Percentiles rank a stretch among this genome's conserved stretches.
phyloP scores from a whole-genome alignment of 805 yeast genomes.

The baker's yeast (Saccharomyces cerevisiae) region DNA sequence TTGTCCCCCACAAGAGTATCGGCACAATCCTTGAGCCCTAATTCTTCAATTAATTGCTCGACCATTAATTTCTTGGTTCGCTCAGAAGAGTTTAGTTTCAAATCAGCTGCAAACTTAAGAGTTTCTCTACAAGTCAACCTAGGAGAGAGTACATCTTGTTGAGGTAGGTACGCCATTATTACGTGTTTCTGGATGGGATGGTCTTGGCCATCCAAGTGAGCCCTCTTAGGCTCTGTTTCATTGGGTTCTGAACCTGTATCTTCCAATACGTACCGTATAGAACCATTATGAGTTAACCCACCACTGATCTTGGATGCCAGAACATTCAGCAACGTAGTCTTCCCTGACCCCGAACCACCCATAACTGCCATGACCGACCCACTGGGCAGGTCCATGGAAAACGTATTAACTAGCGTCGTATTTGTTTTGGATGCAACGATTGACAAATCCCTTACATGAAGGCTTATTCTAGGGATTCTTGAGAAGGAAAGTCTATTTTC shows the following conservation, averaged over 20 bases:
- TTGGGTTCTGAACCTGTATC: not conserved
- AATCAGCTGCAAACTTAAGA: slow-evolving; percentile 58
- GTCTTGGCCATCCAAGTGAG: not conserved
- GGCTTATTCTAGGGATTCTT: slow-evolving; percentile 14
- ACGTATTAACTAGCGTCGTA: slow-evolving; percentile 36
- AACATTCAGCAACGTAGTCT: slow-evolving; percentile 68
- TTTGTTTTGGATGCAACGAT: slow-evolving; percentile 25
- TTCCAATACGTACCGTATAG: slow-evolving; percentile 28
- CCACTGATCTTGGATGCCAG: slow-evolving; percentile 44
- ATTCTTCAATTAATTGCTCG: slow-evolving; percentile 49
- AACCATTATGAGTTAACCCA: slow-evolving; percentile 37
- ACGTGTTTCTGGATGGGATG: slow-evolving; percentile 6
- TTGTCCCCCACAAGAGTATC: slow-evolving; percentile 51
- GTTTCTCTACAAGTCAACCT: slow-evolving; percentile 69
- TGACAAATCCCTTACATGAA: slow-evolving; percentile 23
- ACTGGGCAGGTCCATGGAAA: slow-evolving; percentile 51
- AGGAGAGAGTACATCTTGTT: slow-evolving; percentile 65
- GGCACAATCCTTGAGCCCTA: slow-evolving; percentile 59
- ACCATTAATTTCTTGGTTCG: slow-evolving; percentile 43
- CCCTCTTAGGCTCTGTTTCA: not conserved
- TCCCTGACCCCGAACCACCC: slow-evolving; percentile 86
- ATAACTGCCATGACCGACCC: slow-evolving; percentile 69
- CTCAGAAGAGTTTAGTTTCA: slow-evolving; percentile 45
- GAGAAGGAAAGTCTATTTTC: slow-evolving; percentile 23
- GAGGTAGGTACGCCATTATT: slow-evolving; percentile 54